Evolutionary conservation across 2,329 filamentous ascomycete species (phyloP).

Genomic region (Penicillium sp.): DNA sequence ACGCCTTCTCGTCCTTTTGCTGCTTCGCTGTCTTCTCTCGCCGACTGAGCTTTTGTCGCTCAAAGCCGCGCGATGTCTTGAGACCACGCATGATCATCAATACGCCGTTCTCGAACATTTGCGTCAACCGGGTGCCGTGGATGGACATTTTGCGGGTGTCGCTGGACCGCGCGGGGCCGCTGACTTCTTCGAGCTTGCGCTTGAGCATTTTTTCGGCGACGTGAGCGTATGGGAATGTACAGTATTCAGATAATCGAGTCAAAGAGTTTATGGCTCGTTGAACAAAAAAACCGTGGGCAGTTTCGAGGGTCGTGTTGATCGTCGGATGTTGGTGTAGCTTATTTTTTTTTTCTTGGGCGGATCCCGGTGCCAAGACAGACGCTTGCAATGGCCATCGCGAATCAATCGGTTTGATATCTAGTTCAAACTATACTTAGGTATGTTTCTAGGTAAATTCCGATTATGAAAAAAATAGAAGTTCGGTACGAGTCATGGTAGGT

Average conservation of each 20-base stretch:
- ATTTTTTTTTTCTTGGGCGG: conserved; percentile 24
- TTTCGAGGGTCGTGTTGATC: background rate
- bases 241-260: background rate
- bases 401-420: background rate
- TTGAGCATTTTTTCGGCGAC: conserved; percentile 38
- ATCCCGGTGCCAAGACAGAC: conserved; percentile 22
- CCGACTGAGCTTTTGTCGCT: conserved; percentile 63
- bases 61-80: conserved; percentile 60
- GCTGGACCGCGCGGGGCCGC: conserved; percentile 22
- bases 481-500: too few species aligned
- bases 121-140: conserved; percentile 42
- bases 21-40: conserved; percentile 56
- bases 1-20: conserved; percentile 43
- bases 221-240: background rate
- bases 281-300: background rate
- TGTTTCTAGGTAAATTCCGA: too few species aligned
- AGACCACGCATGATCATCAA: conserved; percentile 54
- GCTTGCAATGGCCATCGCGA: background rate
- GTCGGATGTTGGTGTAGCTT: conserved; percentile 13
- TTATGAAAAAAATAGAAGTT: background rate
- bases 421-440: too few species aligned
- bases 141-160: conserved; percentile 32
- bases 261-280: background rate
- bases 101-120: conserved; percentile 52
- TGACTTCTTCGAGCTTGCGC: conserved; percentile 40